Evolutionary conservation across 148 eudicot genomes (phyloP), one percentile per base, ranked within the genome.

Genomic region (Cornus controversa): DNA sequence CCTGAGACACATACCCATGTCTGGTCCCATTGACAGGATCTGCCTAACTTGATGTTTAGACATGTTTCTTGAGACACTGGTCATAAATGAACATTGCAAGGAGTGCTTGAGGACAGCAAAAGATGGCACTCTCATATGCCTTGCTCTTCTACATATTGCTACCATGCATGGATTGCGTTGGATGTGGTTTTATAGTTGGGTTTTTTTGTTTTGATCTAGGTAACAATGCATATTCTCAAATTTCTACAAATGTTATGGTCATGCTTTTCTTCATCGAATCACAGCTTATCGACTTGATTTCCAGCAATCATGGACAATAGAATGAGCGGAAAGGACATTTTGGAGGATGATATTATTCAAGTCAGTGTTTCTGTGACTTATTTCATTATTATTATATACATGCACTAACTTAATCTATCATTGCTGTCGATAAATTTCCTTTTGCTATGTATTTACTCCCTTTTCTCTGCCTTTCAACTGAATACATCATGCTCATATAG

Each of bases 291-390:
- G 80, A 89, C 90, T 83, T 89, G 84, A 83, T 90, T 90, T 93
- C 92, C 96, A 95, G 99, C 90, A 81, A 93, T 95, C 80, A 80
- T 88, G 92, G 97, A 95, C 84, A 85, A 85, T 76, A 89, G 91
- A 86, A 75, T 93, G 89, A 78, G 82, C 25, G 99, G 99, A 80
- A 84, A 86, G 82, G 99, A 93, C 90, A 87, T 95, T 45, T 89
- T 90, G 57, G 89, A 84, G 69, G 94, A 89, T 81, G 92, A 89
- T 85, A 88, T 95, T 83, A 83, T 95, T 83, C 89, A 90, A 84
- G 98, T 95, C 67, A 88, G 98, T 94, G 84, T 71, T 70, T 66
- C 73, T 75, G 53, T 69, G 70, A 66, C 67, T 27, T 69, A 73
- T 47, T 37, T 23, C 5, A 62, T 70, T 65, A 77, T 77, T 62